These are phyloP conservation scores for Strombidium stylifer DNA, from an alignment of 73 alveolate genomes.

Conservation along the genomic window DNA sequence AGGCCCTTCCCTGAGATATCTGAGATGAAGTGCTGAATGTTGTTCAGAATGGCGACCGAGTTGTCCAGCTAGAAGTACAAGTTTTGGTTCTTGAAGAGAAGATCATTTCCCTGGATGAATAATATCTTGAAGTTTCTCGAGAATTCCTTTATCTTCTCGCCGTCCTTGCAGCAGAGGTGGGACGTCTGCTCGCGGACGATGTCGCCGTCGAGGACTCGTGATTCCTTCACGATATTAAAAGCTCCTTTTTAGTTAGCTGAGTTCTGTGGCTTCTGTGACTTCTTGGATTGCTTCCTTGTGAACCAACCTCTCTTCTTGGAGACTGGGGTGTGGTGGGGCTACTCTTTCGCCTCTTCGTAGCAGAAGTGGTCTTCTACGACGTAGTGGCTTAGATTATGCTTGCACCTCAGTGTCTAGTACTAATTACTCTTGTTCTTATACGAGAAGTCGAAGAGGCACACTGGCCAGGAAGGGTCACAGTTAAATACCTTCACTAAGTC, in stretches of 20 bases:
- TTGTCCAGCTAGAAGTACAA: too few relatives aligned
- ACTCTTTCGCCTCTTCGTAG: not conserved
- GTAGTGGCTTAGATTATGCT: not conserved
- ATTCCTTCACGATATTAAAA: too few relatives aligned
- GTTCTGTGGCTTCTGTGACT: not conserved
- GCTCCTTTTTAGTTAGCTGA: not conserved
- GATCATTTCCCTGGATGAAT: too few relatives aligned
- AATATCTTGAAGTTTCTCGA: too few relatives aligned
- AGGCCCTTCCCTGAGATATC: too few relatives aligned
- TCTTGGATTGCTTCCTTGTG: not conserved
- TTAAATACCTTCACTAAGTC: not conserved
- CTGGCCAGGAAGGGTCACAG: slow-evolving; percentile 29
- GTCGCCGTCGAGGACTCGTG: too few relatives aligned
- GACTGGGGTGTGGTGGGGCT: not conserved
- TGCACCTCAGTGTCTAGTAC: slow-evolving; percentile 7
- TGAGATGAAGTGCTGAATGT: too few relatives aligned
- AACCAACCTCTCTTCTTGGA: not conserved
- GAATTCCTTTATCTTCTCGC: too few relatives aligned
- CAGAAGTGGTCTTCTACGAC: not conserved
- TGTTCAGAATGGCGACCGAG: too few relatives aligned
- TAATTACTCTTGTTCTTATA: not conserved
- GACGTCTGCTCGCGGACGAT: too few relatives aligned
- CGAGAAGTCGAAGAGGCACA: slow-evolving; percentile 24
- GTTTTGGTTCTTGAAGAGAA: too few relatives aligned
- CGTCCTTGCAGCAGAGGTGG: too few relatives aligned